Evolutionary conservation across 306 rosid species (phyloP).

Genomic region (Castanospermum australe): DNA sequence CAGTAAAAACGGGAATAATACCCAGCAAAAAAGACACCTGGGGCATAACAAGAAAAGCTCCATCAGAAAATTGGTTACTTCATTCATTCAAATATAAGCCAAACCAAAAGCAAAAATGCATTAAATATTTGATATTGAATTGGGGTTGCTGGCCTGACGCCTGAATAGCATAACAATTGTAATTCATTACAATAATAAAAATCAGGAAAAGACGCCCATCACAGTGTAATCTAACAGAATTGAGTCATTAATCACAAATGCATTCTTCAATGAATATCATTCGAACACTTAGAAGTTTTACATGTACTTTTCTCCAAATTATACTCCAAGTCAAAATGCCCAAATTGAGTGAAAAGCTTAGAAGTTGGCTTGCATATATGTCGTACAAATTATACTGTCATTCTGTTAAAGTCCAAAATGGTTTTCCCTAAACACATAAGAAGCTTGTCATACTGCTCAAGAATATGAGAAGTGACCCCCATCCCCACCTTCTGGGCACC

Average conservation of each 20-base stretch:
- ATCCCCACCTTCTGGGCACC: not conserved
- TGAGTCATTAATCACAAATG: not conserved
- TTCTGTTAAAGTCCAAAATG: not conserved
- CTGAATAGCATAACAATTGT: not conserved
- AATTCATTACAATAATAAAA: not conserved
- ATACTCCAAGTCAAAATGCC: not conserved
- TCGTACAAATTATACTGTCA: not conserved
- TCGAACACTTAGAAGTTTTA: not conserved
- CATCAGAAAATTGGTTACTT: conserved; percentile 16
- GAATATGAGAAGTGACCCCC: not conserved
- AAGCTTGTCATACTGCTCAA: not conserved
- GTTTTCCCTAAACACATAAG: not conserved
- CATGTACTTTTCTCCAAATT: not conserved
- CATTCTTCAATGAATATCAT: not conserved
- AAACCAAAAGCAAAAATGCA: not conserved
- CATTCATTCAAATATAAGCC: conserved; percentile 2
- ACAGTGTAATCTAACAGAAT: not conserved
- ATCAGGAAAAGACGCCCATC: conserved; percentile 11
- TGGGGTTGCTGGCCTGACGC: not conserved
- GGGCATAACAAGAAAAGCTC: conserved; percentile 30
- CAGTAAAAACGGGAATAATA: conserved; percentile 76
- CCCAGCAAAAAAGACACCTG: conserved; percentile 95
- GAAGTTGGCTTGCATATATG: not conserved
- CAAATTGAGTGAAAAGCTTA: not conserved
- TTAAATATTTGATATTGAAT: not conserved